phyloP scores from a whole-genome alignment of 2,329 filamentous ascomycete genomes.

The Ploettnerulaceae sp. region DNA sequence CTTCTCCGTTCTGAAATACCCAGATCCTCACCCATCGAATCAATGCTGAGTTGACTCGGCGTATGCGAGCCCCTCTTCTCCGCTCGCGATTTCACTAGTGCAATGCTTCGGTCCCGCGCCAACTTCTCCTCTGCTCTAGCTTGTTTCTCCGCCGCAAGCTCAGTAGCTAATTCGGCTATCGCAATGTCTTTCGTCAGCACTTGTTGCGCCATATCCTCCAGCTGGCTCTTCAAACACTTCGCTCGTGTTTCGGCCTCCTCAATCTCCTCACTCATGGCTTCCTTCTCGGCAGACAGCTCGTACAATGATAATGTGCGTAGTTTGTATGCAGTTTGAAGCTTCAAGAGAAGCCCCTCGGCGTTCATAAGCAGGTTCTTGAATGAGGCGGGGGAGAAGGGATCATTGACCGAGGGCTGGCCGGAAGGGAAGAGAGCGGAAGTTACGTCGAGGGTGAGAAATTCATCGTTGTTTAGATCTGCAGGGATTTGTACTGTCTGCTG shows the following conservation, averaged over 20 bases:
- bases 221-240: conserved; percentile 51
- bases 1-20: conserved; percentile 17
- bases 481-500: conserved; percentile 24
- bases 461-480: conserved; percentile 40
- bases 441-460: conserved; percentile 52
- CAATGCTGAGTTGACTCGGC: conserved; percentile 6
- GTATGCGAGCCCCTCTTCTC: conserved; percentile 3
- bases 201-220: conserved; percentile 53
- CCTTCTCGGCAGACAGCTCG: conserved; percentile 50
- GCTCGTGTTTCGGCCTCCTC: conserved; percentile 51
- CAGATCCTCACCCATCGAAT: conserved; percentile 26
- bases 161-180: conserved; percentile 46
- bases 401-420: conserved; percentile 39
- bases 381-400: conserved; percentile 52
- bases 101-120: conserved; percentile 29
- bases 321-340: conserved; percentile 56
- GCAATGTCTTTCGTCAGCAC: conserved; percentile 49
- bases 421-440: conserved; percentile 49
- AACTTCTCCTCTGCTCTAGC: conserved; percentile 28
- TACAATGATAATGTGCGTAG: conserved; percentile 45
- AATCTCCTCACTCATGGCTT: conserved; percentile 49
- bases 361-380: conserved; percentile 58
- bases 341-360: conserved; percentile 49
- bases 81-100: conserved; percentile 25
- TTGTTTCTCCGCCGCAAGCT: conserved; percentile 48